A percentile compares a stretch with the other conserved stretches of the same genome.
These are phyloP conservation scores for Apiospora aurea DNA, from an alignment of 2,329 filamentous ascomycete genomes.

Conservation along the genomic window DNA sequence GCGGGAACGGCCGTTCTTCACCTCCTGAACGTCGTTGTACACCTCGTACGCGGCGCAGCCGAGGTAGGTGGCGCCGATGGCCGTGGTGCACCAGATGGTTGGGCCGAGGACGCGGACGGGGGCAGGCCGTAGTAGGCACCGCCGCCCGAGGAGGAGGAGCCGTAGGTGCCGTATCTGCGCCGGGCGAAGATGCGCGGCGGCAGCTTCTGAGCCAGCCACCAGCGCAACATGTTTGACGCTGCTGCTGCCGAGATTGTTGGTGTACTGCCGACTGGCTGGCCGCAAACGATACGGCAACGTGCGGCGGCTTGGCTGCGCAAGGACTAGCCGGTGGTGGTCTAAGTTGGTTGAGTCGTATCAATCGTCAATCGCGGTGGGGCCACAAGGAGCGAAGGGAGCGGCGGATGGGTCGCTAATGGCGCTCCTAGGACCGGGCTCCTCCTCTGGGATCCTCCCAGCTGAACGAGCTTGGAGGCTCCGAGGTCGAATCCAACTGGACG, in stretches of 20 bases:
- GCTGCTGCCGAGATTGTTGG: background rate
- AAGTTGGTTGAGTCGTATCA: background rate
- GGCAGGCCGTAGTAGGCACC: background rate
- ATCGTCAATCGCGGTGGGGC: background rate
- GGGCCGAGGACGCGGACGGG: conserved; percentile 35
- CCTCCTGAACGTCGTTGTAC: conserved; percentile 31
- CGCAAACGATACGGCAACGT: background rate
- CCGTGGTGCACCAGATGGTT: conserved; percentile 35
- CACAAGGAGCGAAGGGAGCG: background rate
- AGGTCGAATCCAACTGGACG: background rate
- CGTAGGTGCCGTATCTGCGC: background rate
- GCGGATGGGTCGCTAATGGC: background rate
- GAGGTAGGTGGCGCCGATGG: conserved; percentile 35
- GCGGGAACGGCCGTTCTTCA: conserved; percentile 14
- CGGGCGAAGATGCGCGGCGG: conserved; percentile 5
- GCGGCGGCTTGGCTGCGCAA: background rate
- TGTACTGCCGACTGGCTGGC: background rate
- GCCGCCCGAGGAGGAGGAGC: background rate
- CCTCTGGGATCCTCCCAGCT: background rate
- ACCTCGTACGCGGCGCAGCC: conserved; percentile 39
- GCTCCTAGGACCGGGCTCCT: background rate
- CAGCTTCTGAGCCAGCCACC: background rate
- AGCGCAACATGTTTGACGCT: background rate
- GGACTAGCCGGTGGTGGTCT: background rate
- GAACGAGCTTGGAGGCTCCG: background rate